These are phyloP conservation scores for Solanum megistacrolobum DNA, from an alignment of 257 asterid species.

Conservation along the genomic window DNA sequence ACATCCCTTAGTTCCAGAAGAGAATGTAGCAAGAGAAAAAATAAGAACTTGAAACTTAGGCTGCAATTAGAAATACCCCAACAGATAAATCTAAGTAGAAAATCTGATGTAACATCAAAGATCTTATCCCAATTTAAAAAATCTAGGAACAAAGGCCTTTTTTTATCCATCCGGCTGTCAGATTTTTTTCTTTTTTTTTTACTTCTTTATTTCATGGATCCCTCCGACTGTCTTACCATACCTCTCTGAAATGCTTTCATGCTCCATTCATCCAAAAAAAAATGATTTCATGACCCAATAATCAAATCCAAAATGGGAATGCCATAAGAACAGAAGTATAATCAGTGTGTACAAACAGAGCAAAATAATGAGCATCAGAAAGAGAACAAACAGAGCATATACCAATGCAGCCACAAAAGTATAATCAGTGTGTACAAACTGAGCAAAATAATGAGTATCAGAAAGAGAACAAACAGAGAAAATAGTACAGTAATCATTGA, in stretches of 20 bases:
- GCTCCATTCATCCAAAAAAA: not conserved
- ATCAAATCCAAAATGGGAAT: not conserved
- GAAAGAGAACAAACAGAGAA: not conserved
- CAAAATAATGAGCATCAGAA: not conserved
- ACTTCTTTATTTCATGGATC: not conserved
- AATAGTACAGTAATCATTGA: not conserved
- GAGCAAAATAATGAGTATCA: not conserved
- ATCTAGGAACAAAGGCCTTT: not conserved
- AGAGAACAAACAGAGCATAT: not conserved
- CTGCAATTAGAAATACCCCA: not conserved
- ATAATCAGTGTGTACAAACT: not conserved
- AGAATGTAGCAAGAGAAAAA: not conserved
- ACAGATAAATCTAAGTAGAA: not conserved
- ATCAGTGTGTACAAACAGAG: not conserved
- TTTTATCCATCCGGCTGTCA: not conserved
- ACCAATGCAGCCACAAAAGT: not conserved
- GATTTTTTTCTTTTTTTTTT: rapidly evolving
- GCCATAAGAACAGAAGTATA: not conserved
- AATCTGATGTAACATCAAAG: not conserved
- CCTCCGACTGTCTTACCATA: not conserved
- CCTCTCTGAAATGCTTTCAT: not conserved
- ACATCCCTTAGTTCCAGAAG: not conserved
- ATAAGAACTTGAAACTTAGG: not conserved
- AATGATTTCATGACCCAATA: not conserved
- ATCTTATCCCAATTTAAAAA: not conserved